These are phyloP conservation scores for Flagelloscypha sp. DNA, from an alignment of 768 basidiomycete genomes.

Conservation along the genomic window DNA sequence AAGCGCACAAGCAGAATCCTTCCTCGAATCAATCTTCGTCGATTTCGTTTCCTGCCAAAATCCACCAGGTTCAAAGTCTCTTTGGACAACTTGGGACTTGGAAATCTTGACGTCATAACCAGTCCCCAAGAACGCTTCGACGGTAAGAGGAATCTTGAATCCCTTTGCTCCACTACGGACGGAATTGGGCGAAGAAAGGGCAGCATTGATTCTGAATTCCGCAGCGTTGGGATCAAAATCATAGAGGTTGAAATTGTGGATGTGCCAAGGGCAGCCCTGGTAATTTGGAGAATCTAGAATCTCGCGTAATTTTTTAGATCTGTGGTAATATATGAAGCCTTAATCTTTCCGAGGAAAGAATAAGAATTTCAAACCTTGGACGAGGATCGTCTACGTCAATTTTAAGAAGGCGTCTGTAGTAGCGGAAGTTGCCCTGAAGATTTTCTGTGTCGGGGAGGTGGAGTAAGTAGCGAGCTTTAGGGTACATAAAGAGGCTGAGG, in stretches of 20 bases:
- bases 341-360: no score
- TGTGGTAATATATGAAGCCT: constrained; percentile 6
- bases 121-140: constrained; percentile 5
- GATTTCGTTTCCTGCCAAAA: constrained; percentile 20
- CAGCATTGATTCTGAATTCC: constrained; percentile 14
- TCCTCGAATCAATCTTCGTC: constrained; percentile 15
- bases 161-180: constrained; percentile 20
- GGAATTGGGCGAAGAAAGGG: constrained; percentile 17
- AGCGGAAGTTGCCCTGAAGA: constrained; percentile 16
- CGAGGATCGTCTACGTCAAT: constrained; percentile 9
- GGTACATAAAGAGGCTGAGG: not conserved
- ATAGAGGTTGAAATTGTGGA: constrained; percentile 15
- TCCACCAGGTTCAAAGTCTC: constrained; percentile 9
- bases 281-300: constrained; percentile 22
- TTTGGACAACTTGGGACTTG: constrained; percentile 11
- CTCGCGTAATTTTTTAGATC: constrained; percentile 19
- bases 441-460: constrained; percentile 15
- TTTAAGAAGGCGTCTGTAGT: constrained; percentile 15
- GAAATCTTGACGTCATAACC: constrained; percentile 11
- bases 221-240: constrained; percentile 18
- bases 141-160: constrained; percentile 16
- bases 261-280: constrained; percentile 18
- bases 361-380: constrained; percentile 2
- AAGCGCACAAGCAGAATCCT: constrained; percentile 17
- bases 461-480: no score